These are phyloP conservation scores for Arachis monticola DNA, from an alignment of 331 rosid genomes.

Conservation along the genomic window DNA sequence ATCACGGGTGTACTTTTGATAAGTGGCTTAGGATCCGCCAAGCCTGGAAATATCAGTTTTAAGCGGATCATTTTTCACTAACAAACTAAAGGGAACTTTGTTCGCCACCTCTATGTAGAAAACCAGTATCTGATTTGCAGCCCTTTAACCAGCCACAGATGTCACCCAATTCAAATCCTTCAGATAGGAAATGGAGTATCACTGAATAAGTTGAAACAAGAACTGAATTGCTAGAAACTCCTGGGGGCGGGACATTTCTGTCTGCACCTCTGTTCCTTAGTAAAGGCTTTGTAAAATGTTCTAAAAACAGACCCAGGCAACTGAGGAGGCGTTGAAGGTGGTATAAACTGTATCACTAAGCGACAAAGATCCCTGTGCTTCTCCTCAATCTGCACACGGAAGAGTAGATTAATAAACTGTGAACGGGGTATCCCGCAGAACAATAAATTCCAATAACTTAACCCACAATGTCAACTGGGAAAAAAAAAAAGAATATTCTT, in stretches of 20 bases:
- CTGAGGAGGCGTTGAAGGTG: slow-evolving; percentile 80
- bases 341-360: slow-evolving; percentile 91
- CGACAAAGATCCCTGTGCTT: slow-evolving; percentile 93
- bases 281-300: slow-evolving; percentile 78
- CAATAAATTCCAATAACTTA: slow-evolving; percentile 12
- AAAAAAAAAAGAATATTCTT: slow-evolving; percentile 19
- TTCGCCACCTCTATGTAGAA: slow-evolving; percentile 97
- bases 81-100: slow-evolving; percentile 75
- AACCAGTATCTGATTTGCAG: slow-evolving; percentile 75
- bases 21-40: slow-evolving; percentile 91
- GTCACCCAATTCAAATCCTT: slow-evolving; percentile 85
- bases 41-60: slow-evolving; percentile 79
- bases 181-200: slow-evolving; percentile 88
- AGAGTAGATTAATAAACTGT: slow-evolving; percentile 18
- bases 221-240: slow-evolving; percentile 89
- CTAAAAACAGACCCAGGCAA: slow-evolving; percentile 92
- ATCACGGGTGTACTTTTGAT: slow-evolving; percentile 57
- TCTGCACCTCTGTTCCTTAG: slow-evolving; percentile 92
- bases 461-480: background rate
- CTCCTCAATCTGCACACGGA: slow-evolving; percentile 81
- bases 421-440: slow-evolving; percentile 19
- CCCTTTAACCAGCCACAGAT: slow-evolving; percentile 82
- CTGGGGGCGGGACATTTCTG: slow-evolving; percentile 77
- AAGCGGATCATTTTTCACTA: slow-evolving; percentile 76
- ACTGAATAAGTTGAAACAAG: slow-evolving; percentile 91